Evolutionary conservation across 164 flowering plant genomes (phyloP).

Genomic region (Amborella trichopoda): DNA sequence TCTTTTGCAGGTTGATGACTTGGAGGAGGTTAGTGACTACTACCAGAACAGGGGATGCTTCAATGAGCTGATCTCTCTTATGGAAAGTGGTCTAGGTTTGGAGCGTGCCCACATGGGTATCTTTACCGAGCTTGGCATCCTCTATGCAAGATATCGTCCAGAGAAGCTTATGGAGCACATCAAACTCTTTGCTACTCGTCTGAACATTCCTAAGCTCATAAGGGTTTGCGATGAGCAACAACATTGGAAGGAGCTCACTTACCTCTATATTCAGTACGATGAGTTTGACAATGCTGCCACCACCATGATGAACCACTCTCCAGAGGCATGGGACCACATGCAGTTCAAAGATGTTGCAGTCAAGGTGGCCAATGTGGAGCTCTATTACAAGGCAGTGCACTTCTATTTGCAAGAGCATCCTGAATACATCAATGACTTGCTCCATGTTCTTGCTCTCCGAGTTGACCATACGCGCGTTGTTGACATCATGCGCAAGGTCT

Average conservation of each 20-base stretch:
- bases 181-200: constrained; percentile 84
- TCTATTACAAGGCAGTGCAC: constrained; percentile 96
- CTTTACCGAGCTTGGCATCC: constrained; percentile 92
- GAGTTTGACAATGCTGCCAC: constrained; percentile 99
- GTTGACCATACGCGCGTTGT: constrained; percentile 96
- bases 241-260: constrained; percentile 96
- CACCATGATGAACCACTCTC: constrained; percentile 97
- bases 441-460: constrained; percentile 89
- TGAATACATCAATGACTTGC: constrained; percentile 85
- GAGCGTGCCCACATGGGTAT: constrained; percentile 99
- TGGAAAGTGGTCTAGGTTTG: constrained; percentile 98
- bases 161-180: constrained; percentile 99
- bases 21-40: constrained; percentile 96
- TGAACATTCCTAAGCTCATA: constrained; percentile 94
- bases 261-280: constrained; percentile 88
- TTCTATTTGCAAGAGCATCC: constrained; percentile 98
- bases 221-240: constrained; percentile 97
- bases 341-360: constrained; percentile 93
- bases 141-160: constrained; percentile 94
- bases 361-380: constrained; percentile 97
- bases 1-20: constrained; percentile 83
- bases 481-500: constrained; percentile 96
- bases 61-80: constrained; percentile 78
- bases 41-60: constrained; percentile 98
- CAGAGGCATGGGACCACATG: constrained; percentile 99